Evolutionary conservation across 306 rosid genomes (phyloP).

Genomic region (Begonia peltatifolia): DNA sequence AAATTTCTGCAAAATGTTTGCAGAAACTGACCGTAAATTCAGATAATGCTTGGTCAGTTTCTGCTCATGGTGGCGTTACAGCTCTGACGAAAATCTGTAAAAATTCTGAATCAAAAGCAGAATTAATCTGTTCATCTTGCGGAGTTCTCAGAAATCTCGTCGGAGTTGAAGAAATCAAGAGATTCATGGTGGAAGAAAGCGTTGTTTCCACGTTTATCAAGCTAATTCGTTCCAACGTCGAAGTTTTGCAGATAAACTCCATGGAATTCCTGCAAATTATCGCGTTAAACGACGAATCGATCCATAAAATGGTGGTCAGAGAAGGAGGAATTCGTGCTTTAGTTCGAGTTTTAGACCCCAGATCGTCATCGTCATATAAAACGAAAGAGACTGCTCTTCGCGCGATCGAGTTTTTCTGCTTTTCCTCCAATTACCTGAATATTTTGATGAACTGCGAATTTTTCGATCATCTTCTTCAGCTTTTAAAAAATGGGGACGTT

Average conservation of each 20-base stretch:
- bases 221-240: constrained; percentile 46
- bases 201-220: constrained; percentile 37
- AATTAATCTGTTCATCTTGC: constrained; percentile 51
- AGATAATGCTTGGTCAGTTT: constrained; percentile 77
- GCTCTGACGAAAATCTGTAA: constrained; percentile 38
- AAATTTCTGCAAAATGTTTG: constrained; percentile 40
- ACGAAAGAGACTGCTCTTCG: constrained; percentile 43
- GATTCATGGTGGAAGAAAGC: constrained; percentile 72
- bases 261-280: constrained; percentile 42
- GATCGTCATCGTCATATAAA: constrained; percentile 34
- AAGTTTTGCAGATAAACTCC: constrained; percentile 48
- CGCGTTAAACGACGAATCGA: constrained; percentile 52
- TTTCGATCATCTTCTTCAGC: constrained; percentile 45
- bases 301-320: constrained; percentile 32
- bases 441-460: constrained; percentile 43
- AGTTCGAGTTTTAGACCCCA: constrained; percentile 40
- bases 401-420: constrained; percentile 47
- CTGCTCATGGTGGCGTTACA: constrained; percentile 84
- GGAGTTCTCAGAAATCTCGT: constrained; percentile 61
- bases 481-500: constrained; percentile 54
- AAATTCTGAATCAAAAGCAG: constrained; percentile 30
- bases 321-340: constrained; percentile 61
- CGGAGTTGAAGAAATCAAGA: constrained; percentile 63
- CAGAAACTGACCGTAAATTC: constrained; percentile 60
- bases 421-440: constrained; percentile 31